Conservation (phyloP, 805 yeast species). For the Cyberlindnera amylophila region DNA sequence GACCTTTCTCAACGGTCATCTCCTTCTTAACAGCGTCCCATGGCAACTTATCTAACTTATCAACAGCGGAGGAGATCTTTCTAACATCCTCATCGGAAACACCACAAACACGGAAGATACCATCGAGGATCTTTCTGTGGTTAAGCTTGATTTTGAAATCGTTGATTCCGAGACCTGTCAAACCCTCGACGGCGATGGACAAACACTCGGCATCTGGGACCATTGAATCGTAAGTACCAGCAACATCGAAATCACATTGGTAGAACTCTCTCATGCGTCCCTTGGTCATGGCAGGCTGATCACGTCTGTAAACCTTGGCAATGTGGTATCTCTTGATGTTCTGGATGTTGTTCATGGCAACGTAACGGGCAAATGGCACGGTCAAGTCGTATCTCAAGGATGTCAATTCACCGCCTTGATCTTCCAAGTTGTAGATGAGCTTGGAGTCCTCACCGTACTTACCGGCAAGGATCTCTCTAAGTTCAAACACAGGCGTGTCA, state of each 20-base stretch:
- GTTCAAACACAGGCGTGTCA: slow-evolving; percentile 97
- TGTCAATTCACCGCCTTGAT: slow-evolving; percentile 97
- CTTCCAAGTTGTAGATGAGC: slow-evolving; percentile 91
- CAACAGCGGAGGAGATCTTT: slow-evolving; percentile 91
- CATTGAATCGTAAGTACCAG: slow-evolving; percentile 90
- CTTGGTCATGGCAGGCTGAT: slow-evolving; percentile 99
- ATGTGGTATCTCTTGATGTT: slow-evolving; percentile 92
- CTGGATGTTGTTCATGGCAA: slow-evolving; percentile 91
- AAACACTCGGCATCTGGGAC: slow-evolving; percentile 93
- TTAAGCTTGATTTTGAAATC: slow-evolving; percentile 91
- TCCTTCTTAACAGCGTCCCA: slow-evolving; percentile 94
- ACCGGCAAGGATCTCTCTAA: slow-evolving; percentile 92
- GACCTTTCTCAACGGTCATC: slow-evolving; percentile 88
- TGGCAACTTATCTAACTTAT: slow-evolving; percentile 90
- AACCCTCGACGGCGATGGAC: slow-evolving; percentile 78
- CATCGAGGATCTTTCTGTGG: slow-evolving; percentile 94
- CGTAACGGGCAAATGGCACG: slow-evolving; percentile 96
- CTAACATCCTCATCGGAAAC: slow-evolving; percentile 92
- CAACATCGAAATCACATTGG: slow-evolving; percentile 97
- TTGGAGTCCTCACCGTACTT: slow-evolving; percentile 99
- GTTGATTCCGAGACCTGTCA: slow-evolving; percentile 74
- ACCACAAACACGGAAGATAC: slow-evolving; percentile 92
- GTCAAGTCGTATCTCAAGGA: slow-evolving; percentile 95
- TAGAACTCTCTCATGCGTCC: slow-evolving; percentile 99
- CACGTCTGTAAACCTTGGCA: slow-evolving; percentile 98